Evolutionary conservation across 2,329 filamentous ascomycete genomes (phyloP), one percentile per base, ranked within the genome.

Genomic region (Aspergillus udagawae): DNA sequence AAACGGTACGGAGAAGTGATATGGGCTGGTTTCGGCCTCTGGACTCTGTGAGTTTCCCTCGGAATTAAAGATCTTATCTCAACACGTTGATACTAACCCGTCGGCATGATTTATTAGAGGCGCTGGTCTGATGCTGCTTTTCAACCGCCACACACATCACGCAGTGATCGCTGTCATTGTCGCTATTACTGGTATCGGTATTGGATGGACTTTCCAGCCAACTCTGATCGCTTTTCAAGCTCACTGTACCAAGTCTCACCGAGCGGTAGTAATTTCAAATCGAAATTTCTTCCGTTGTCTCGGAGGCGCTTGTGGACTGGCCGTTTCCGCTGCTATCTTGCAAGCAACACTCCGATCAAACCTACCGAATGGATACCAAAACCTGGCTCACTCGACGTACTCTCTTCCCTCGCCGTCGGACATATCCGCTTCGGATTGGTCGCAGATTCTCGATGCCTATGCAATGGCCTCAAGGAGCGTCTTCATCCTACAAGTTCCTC

Each of bases 201-300:
- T 84, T 0, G 85, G 85, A 1, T 77, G 75, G 57, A 74, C 77
- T 4, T 81, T 82, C 60, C 80, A 83, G 57, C 80, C 80, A 3
- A 80, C 77, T 0, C 73, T 87, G 0, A 78, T 86, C 4, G 85
- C 84, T 1, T 68, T 83, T 14, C 83, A 86, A 65, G 82, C 83
- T 0, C 83, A 86, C 66, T 80, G 78, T 23, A 74, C 77, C 1
- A 84, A 83, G 65, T 71, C 79, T 0, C 80, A 86, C 47, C 78
- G 85, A 21, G 85, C 86, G 0, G 81, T 87, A 1, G 80, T 86
- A 21, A 87, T 86, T 38, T 83, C 82, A 2, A 81, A 82, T 52
- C 78, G 85, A 1, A 88, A 88, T 62, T 87, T 87, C 65, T 77
- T 86, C 58, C 80, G 86, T 7, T 82, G 80, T 49, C 73, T 84